These are phyloP conservation scores for Ganoderma multipileum DNA, from an alignment of 1,284 basidiomycete genomes.

Conservation along the genomic window DNA sequence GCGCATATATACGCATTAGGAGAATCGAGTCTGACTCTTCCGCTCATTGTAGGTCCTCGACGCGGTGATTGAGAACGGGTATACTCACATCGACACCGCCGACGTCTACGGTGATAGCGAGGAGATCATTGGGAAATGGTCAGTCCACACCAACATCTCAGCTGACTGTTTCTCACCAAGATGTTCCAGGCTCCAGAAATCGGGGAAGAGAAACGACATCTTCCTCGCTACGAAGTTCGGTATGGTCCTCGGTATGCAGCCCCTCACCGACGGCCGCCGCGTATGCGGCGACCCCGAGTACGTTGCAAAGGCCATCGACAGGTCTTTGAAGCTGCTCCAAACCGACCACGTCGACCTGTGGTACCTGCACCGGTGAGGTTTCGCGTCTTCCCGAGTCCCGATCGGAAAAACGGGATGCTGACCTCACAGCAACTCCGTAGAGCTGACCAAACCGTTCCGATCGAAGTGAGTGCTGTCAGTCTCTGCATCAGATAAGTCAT, in stretches of 20 bases:
- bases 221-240: conserved; percentile 63
- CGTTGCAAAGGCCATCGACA: conserved; percentile 43
- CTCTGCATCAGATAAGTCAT: not conserved
- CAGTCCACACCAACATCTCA: conserved; percentile 1
- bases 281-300: conserved; percentile 45
- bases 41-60: conserved; percentile 35
- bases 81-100: conserved; percentile 41
- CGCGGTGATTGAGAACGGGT: conserved; percentile 36
- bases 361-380: conserved; percentile 5
- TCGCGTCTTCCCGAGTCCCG: not conserved
- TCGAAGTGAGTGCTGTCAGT: conserved; percentile 44
- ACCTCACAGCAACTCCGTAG: not conserved
- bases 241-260: not conserved
- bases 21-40: not conserved
- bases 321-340: conserved; percentile 49
- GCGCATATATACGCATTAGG: not conserved
- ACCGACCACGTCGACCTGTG: conserved; percentile 54
- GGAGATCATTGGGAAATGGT: conserved; percentile 42
- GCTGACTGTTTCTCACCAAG: not conserved
- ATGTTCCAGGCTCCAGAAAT: conserved; percentile 27
- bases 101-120: conserved; percentile 42
- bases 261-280: not conserved
- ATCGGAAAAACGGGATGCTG: not conserved
- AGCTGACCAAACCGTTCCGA: conserved; percentile 41
- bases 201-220: conserved; percentile 48